Conservation (phyloP, 176 grass and related monocot species). For the Metroxylon sagu region DNA sequence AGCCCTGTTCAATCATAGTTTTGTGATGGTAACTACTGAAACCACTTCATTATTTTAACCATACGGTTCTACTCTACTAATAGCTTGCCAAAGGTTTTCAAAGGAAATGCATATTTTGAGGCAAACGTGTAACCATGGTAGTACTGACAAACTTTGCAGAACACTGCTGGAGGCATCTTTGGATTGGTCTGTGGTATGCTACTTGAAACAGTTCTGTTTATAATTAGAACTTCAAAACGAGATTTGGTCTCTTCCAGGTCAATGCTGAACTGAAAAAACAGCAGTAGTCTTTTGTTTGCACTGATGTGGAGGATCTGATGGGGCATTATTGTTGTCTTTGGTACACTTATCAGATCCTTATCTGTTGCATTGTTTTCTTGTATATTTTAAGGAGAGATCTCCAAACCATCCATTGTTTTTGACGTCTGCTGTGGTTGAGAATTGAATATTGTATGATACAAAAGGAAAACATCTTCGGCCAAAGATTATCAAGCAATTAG, state of each 20-base stretch:
- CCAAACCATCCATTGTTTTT: no score
- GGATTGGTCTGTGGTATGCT: constrained; percentile 78
- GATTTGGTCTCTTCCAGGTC: constrained; percentile 28
- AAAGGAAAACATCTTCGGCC: no score
- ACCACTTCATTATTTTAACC: constrained; percentile 3
- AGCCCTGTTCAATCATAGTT: constrained; percentile 73
- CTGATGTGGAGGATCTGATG: no score
- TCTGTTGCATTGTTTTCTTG: no score
- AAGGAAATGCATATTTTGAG: neutral
- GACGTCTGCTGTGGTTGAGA: no score
- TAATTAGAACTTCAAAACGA: constrained; percentile 68
- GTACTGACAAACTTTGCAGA: constrained; percentile 31
- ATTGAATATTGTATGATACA: no score
- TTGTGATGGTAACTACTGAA: constrained; percentile 53
- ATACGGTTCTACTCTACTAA: neutral
- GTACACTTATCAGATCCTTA: no score
- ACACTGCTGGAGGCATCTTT: constrained; percentile 88
- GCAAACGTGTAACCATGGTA: no score
- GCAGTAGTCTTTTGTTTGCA: constrained; percentile 25
- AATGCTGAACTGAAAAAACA: constrained; percentile 39
- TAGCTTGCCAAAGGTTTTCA: constrained; percentile 2
- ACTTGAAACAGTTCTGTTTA: constrained; percentile 76
- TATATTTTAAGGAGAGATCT: no score
- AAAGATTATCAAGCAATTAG: no score
- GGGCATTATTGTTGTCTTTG: no score